Base-by-base conservation (phyloP, 441 rosid species). In the Mallotus repandus region DNA sequence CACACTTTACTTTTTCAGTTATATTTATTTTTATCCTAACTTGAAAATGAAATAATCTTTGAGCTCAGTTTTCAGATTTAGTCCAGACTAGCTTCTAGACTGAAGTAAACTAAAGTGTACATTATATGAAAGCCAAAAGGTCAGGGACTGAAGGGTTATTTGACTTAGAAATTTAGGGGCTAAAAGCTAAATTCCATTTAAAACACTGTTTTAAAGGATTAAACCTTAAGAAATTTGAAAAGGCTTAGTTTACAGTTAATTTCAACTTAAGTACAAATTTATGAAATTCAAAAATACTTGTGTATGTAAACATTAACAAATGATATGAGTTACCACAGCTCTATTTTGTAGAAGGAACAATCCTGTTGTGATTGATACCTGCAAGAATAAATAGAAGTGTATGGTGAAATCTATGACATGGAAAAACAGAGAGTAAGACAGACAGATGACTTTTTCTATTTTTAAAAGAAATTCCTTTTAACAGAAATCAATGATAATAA, bases 291-390 rank as follows among this genome's bases (percentile, higher is more conserved):
- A 35, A 32, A 18, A 0, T 2, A 21, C 1, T 22, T 50, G 16
- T 16, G 53, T 15, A 10, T 18, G 9, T 41, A 60, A 60, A 59
- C 41, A 38, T 38, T 6, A 38, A 38, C 5, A 38, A 48, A 45
- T 13, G 19, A 19, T 35, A 29, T 60, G 9, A 60, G 55, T 61
- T 87, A 88, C 92, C 89, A 90, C 93, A 41, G 90, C 86, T 81
- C 80, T 82, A 73, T 91, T 91, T 81, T 91, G 97, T 50, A 89
- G 84, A 41, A 91, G 87, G 81, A 88, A 81, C 85, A 89, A 63
- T 50, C 94, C 91, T 2, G 94, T 89, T 21, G 88, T 86, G 53
- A 90, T 86, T 60, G 92, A 83, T 25, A 89, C 89, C 97, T 89
- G 66, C 32, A 74, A 50, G 29, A 52, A 57, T 2, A 70, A 52